A percentile compares a stretch with the other conserved stretches of the same genome.
These are phyloP conservation scores for Verticillium klebahnii DNA, from an alignment of 2,329 filamentous ascomycete genomes.

Conservation along the genomic window DNA sequence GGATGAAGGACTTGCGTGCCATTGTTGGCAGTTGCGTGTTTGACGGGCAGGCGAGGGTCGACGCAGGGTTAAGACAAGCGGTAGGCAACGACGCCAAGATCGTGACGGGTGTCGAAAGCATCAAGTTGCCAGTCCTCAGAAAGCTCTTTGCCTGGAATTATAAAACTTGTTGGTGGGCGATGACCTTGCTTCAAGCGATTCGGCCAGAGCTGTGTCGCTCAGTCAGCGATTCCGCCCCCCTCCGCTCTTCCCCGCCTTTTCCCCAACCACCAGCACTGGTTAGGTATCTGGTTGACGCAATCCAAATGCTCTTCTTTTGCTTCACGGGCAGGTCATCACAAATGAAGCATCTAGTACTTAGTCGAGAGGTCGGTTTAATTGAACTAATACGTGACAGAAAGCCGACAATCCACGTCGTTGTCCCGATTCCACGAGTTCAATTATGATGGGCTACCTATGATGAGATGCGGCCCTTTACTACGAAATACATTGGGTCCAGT, in stretches of 20 bases:
- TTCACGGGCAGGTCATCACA: too few relatives aligned
- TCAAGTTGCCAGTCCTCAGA: neutral
- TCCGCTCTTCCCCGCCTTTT: neutral
- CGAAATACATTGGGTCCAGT: neutral
- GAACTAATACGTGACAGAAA: too few relatives aligned
- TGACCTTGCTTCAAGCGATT: too few relatives aligned
- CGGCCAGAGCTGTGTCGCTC: neutral
- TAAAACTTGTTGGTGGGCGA: too few relatives aligned
- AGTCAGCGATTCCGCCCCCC: neutral
- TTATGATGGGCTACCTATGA: too few relatives aligned
- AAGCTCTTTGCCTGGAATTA: too few relatives aligned
- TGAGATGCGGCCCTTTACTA: neutral
- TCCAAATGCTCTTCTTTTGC: too few relatives aligned
- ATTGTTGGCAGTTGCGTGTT: neutral
- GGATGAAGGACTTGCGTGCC: conserved; percentile 20
- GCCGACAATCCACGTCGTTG: too few relatives aligned
- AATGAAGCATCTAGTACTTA: too few relatives aligned
- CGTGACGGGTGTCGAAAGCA: neutral
- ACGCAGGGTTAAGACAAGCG: neutral
- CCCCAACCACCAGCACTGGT: neutral
- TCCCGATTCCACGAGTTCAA: neutral
- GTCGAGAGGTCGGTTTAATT: too few relatives aligned
- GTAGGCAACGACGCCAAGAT: neutral
- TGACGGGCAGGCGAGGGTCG: neutral
- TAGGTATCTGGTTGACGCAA: too few relatives aligned